A percentile compares a stretch with the other conserved stretches of the same genome.
These are phyloP conservation scores for Oenanthe sinensis DNA, from an alignment of 129 eudicot genomes.

Conservation along the genomic window DNA sequence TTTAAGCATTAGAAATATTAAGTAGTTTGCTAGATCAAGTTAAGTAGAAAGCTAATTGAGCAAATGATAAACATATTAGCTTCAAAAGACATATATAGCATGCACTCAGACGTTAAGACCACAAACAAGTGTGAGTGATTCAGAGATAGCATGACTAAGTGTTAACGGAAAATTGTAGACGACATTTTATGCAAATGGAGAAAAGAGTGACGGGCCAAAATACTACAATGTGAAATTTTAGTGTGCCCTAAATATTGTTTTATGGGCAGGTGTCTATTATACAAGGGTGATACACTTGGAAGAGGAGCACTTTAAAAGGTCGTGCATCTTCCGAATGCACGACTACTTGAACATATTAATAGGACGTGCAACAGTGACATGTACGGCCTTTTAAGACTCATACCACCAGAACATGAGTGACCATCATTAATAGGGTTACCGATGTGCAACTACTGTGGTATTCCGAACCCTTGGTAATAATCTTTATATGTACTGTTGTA, in stretches of 20 bases:
- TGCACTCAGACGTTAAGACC: not conserved
- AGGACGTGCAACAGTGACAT: not conserved
- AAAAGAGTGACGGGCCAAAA: not conserved
- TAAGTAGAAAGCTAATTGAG: not conserved
- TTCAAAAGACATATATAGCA: not conserved
- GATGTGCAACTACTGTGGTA: too few species aligned
- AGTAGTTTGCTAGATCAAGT: not conserved
- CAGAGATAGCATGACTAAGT: too few species aligned
- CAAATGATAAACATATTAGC: not conserved
- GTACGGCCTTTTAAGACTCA: not conserved
- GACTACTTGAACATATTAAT: not conserved
- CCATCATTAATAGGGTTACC: not conserved
- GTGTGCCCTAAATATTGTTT: not conserved
- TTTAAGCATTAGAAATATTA: not conserved
- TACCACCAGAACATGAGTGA: not conserved
- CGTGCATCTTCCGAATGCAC: not conserved
- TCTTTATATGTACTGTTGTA: too few species aligned
- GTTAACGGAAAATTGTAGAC: too few species aligned
- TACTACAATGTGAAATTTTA: not conserved
- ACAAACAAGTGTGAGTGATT: too few species aligned
- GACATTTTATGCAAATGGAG: not conserved
- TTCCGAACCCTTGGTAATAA: too few species aligned
- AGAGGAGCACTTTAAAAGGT: not conserved
- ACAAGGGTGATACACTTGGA: not conserved
- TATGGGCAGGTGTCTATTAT: not conserved